Conservation (phyloP, 805 yeast genomes). For the Myxozyma sirexii region DNA sequence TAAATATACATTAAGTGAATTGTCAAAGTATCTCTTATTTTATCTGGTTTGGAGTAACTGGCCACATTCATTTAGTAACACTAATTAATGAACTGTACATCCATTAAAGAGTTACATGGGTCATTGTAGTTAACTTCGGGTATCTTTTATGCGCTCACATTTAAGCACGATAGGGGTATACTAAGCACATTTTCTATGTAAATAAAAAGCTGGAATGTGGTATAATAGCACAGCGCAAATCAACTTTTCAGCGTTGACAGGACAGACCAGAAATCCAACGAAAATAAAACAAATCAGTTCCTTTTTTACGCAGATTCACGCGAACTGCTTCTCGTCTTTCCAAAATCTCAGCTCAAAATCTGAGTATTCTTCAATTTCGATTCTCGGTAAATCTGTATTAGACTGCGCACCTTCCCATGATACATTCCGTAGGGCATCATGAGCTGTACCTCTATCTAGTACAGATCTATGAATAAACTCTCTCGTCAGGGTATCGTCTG, state of each 20-base stretch:
- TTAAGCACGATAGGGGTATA: too few relatives aligned
- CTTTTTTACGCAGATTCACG: too few relatives aligned
- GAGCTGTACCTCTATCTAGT: background rate
- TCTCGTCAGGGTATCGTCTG: background rate
- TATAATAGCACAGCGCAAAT: background rate
- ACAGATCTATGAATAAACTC: slow-evolving; percentile 15
- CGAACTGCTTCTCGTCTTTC: slow-evolving; percentile 7
- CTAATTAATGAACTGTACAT: too few relatives aligned
- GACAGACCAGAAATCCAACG: background rate
- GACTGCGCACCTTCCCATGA: background rate
- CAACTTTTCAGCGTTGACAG: background rate
- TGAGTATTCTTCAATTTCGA: background rate
- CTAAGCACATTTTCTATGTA: too few relatives aligned
- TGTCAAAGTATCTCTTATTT: background rate
- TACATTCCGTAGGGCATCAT: background rate
- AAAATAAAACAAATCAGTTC: too few relatives aligned
- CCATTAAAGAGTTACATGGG: too few relatives aligned
- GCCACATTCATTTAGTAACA: too few relatives aligned
- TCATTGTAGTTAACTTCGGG: too few relatives aligned
- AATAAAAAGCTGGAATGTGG: background rate
- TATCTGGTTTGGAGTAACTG: background rate
- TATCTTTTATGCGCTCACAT: too few relatives aligned
- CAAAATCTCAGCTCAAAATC: slow-evolving; percentile 9
- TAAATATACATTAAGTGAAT: background rate
- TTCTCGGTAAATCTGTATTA: background rate